Conservation (phyloP, 2,329 filamentous ascomycete species). For the Fusarium torreyae region DNA sequence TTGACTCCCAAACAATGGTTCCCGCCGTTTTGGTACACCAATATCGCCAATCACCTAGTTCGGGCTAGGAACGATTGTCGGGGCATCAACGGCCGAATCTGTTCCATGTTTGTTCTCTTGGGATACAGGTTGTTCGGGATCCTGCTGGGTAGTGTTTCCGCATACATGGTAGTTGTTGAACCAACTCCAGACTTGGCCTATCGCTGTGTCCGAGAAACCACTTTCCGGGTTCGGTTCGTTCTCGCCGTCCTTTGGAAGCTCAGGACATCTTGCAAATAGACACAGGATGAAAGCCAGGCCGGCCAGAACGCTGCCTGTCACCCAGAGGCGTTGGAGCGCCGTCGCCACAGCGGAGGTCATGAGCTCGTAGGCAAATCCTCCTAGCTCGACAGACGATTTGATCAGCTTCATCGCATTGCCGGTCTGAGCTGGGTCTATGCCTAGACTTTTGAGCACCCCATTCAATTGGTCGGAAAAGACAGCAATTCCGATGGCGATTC, state of each 20-base stretch:
- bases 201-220: constrained; percentile 25
- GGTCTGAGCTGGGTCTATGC: constrained; percentile 20
- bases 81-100: constrained; percentile 10
- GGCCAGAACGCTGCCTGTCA: constrained; percentile 43
- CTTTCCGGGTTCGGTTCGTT: not conserved
- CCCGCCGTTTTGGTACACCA: constrained; percentile 28
- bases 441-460: constrained; percentile 27
- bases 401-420: constrained; percentile 43
- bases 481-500: constrained; percentile 47
- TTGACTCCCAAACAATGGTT: constrained; percentile 25
- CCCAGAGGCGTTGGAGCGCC: constrained; percentile 41
- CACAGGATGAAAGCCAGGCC: constrained; percentile 35
- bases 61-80: constrained; percentile 11
- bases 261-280: constrained; percentile 43
- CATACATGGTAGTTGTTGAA: not conserved
- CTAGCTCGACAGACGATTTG: constrained; percentile 36
- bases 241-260: constrained; percentile 30
- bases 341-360: constrained; percentile 36
- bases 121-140: not conserved
- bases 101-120: constrained; percentile 7
- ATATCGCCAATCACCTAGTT: constrained; percentile 1
- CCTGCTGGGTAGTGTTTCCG: not conserved
- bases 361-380: constrained; percentile 14
- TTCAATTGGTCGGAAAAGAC: constrained; percentile 47
- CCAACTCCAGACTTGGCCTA: constrained; percentile 28